Percentiles rank a stretch among this genome's conserved stretches.
Evolutionary conservation across 2,329 filamentous ascomycete genomes (phyloP).

Genomic region (Penicillium sp.): DNA sequence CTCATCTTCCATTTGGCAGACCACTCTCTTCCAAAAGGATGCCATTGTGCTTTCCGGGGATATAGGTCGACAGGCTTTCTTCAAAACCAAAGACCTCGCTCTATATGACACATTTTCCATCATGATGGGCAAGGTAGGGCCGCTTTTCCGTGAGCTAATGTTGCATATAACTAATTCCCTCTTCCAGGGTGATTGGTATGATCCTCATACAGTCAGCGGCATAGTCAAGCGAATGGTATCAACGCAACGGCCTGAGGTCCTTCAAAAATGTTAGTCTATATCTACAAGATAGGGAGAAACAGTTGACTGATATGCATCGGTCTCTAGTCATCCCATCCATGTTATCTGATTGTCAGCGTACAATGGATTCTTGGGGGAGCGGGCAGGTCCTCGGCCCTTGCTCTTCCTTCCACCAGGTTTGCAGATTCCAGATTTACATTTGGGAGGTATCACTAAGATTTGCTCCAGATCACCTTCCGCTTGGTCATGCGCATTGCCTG

Average conservation of each 20-base stretch:
- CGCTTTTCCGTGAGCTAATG: no score
- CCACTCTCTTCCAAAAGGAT: background rate
- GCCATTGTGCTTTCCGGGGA: constrained; percentile 8
- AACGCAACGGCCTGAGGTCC: background rate
- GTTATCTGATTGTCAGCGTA: constrained; percentile 5
- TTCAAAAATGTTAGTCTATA: constrained; percentile 1
- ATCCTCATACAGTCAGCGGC: constrained; percentile 3
- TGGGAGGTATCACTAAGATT: background rate
- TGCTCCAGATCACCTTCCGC: constrained; percentile 6
- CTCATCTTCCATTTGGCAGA: constrained; percentile 5
- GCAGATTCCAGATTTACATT: background rate
- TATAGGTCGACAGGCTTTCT: constrained; percentile 4
- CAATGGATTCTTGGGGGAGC: constrained; percentile 3
- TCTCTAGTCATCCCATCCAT: constrained; percentile 7
- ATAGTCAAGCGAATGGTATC: constrained; percentile 3
- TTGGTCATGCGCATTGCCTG: constrained; percentile 7
- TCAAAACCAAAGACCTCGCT: constrained; percentile 3
- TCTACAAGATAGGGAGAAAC: background rate
- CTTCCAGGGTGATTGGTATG: background rate
- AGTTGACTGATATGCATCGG: background rate
- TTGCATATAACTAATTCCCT: background rate
- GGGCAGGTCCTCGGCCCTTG: constrained; percentile 5
- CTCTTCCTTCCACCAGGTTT: constrained; percentile 9
- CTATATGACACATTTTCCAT: constrained; percentile 3
- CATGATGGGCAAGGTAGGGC: constrained; percentile 4